These are phyloP conservation scores for Isabelozyma heimii DNA, from an alignment of 805 yeast genomes.

Conservation along the genomic window DNA sequence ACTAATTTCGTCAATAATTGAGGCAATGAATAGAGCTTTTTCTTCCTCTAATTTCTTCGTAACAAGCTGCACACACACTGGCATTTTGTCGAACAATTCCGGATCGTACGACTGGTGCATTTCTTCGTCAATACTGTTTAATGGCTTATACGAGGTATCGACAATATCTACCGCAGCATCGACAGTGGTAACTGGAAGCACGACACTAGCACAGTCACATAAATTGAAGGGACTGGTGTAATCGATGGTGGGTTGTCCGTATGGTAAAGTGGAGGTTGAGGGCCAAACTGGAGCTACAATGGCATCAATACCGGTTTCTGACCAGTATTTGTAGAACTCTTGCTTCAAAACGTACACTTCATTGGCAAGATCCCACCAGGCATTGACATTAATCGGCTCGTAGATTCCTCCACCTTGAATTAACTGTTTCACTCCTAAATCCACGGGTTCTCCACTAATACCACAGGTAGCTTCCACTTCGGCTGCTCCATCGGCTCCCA, in stretches of 20 bases:
- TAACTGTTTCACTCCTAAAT: slow-evolving; percentile 30
- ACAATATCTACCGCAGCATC: not conserved
- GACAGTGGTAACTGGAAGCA: not conserved
- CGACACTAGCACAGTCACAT: slow-evolving; percentile 7
- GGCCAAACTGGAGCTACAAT: slow-evolving; percentile 6
- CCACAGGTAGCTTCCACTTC: slow-evolving; percentile 28
- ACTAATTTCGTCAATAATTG: not conserved
- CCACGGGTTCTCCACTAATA: slow-evolving; percentile 42
- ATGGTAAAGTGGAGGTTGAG: slow-evolving; percentile 7
- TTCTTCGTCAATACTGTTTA: slow-evolving; percentile 4
- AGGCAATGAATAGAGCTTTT: not conserved
- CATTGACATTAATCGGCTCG: slow-evolving; percentile 24
- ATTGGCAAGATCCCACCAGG: slow-evolving; percentile 37
- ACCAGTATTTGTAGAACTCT: slow-evolving; percentile 41
- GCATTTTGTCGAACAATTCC: slow-evolving; percentile 6
- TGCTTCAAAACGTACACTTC: slow-evolving; percentile 32
- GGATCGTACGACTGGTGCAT: slow-evolving; percentile 7
- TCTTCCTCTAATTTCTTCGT: slow-evolving; percentile 8
- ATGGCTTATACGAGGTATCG: not conserved
- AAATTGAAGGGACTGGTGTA: slow-evolving; percentile 52
- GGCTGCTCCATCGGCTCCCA: slow-evolving; percentile 42
- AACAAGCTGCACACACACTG: slow-evolving; percentile 6
- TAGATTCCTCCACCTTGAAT: slow-evolving; percentile 30
- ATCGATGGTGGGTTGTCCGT: slow-evolving; percentile 12
- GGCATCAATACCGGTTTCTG: slow-evolving; percentile 8